These are phyloP conservation scores for Ampelomyces quisqualis DNA, from an alignment of 2,329 filamentous ascomycete genomes.

Conservation along the genomic window DNA sequence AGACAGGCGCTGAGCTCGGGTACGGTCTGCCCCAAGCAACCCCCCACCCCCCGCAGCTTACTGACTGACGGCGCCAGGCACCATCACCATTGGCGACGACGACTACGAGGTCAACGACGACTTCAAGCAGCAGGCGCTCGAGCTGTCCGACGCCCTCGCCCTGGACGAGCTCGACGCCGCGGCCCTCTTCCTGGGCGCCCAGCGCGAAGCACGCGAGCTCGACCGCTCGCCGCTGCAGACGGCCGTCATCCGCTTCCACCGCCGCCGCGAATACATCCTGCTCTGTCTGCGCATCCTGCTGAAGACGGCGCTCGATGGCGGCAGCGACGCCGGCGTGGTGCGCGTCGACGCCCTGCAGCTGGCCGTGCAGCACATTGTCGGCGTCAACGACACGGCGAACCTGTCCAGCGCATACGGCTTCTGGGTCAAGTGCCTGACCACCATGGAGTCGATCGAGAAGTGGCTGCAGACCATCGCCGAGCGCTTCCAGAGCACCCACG, in stretches of 20 bases:
- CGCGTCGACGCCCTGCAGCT: slow-evolving; percentile 24
- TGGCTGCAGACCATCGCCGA: slow-evolving; percentile 78
- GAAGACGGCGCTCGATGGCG: slow-evolving; percentile 60
- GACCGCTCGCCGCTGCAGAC: slow-evolving; percentile 74
- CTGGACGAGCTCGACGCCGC: slow-evolving; percentile 87
- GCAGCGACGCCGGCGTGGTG: slow-evolving; percentile 25
- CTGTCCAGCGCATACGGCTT: slow-evolving; percentile 61
- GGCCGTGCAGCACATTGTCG: slow-evolving; percentile 47
- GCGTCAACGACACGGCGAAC: slow-evolving; percentile 58
- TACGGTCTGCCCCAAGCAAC: slow-evolving; percentile 6
- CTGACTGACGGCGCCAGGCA: slow-evolving; percentile 59
- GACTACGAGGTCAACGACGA: slow-evolving; percentile 82
- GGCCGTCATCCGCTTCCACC: slow-evolving; percentile 84
- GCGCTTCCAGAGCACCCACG: slow-evolving; percentile 70
- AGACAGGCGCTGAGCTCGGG: slow-evolving; percentile 60
- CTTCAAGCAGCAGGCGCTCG: slow-evolving; percentile 79
- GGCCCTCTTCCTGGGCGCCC: slow-evolving; percentile 70
- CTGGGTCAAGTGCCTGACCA: slow-evolving; percentile 71
- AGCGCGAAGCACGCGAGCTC: slow-evolving; percentile 66
- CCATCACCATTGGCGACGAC: slow-evolving; percentile 68
- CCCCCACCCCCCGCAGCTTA: too few species aligned
- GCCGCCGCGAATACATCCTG: slow-evolving; percentile 77
- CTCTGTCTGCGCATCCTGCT: slow-evolving; percentile 81
- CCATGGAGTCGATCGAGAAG: slow-evolving; percentile 73
- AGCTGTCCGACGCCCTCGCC: slow-evolving; percentile 83